phyloP scores from a whole-genome alignment of 2,329 filamentous ascomycete genomes.

The Raffaelea arxii region DNA sequence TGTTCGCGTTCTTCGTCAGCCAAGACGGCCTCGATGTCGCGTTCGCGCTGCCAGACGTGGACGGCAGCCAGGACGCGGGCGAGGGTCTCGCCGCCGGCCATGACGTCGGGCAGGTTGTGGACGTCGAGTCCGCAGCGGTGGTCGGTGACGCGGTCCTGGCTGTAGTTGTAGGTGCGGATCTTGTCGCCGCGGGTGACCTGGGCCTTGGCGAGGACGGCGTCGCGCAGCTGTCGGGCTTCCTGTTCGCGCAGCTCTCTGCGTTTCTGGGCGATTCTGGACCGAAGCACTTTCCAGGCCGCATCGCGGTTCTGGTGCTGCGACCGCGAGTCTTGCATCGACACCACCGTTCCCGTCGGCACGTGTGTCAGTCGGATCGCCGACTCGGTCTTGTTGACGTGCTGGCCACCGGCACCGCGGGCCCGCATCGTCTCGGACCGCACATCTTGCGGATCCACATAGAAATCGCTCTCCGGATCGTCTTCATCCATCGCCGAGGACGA shows the following conservation, averaged over 20 bases:
- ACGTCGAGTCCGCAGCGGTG: conserved; percentile 74
- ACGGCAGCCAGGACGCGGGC: conserved; percentile 72
- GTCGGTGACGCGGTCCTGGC: conserved; percentile 72
- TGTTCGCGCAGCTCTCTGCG: conserved; percentile 77
- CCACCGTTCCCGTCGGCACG: conserved; percentile 72
- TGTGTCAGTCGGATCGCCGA: conserved; percentile 91
- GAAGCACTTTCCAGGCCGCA: conserved; percentile 75
- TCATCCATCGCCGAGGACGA: conserved; percentile 39
- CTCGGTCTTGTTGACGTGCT: conserved; percentile 98
- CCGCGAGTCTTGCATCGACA: conserved; percentile 85
- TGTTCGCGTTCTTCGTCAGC: conserved; percentile 42
- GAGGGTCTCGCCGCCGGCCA: conserved; percentile 62
- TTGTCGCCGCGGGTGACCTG: conserved; percentile 89
- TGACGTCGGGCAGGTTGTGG: conserved; percentile 71
- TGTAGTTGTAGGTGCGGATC: conserved; percentile 81
- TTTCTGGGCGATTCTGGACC: conserved; percentile 70
- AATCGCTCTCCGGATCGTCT: conserved; percentile 81
- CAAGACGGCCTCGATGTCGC: conserved; percentile 64
- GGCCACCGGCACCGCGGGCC: conserved; percentile 82
- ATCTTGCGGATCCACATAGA: conserved; percentile 78
- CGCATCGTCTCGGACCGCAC: conserved; percentile 84
- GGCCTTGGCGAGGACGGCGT: conserved; percentile 69
- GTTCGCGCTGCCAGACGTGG: conserved; percentile 61
- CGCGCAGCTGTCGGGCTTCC: conserved; percentile 61
- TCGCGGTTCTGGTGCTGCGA: conserved; percentile 86